Base-by-base conservation (phyloP, 805 yeast genomes). In the Saccharomycopsis olivae region DNA sequence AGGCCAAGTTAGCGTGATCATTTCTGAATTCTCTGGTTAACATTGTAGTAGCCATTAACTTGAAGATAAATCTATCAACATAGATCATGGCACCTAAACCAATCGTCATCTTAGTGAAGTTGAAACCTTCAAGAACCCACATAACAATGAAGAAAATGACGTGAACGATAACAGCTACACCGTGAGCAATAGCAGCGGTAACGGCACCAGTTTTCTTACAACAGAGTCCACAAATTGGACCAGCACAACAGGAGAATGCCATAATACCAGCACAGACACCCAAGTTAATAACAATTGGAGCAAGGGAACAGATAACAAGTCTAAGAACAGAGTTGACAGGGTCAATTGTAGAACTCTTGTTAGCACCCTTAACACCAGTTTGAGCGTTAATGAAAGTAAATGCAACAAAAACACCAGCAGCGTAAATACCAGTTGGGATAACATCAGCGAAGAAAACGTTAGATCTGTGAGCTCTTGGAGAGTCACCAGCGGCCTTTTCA, bases 231-330 rank as follows among this genome's bases (percentile, higher is more conserved):
- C 89, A 75, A 57, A 89, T 53, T 52, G 99, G 98, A 60, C 99
- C 99, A 21, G 95, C 85, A 71, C 96, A 92, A 66, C 98, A 92
- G 13, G 96, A 83, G 62, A 88, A 58, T 53, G 75, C 86, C 53
- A 83, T 69, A 63, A 89, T 73, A 49, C 82, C 71, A 54, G 71
- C 73, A 50, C 88, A 65, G 25, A 77, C 80, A 71, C 95, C 98
- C 61, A 86, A 74, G 60, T 92, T 81, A 60, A 89, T 73, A 24
- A 67, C 95, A 59, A 92, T 81, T 47, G 99, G 99, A 40, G 82
- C 97, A 53, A 89, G 66, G 3, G 95, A 65, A 68, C 92, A 82
- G 49, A 83, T 75, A 46, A 81, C 66, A 44, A 83, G 57, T 73
- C 94, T 78, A 47, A 80, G 61, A 43, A 66, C 62, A 40, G 94